These are phyloP conservation scores for Corchorus olitorius DNA, from an alignment of 345 rosid genomes.

Conservation along the genomic window DNA sequence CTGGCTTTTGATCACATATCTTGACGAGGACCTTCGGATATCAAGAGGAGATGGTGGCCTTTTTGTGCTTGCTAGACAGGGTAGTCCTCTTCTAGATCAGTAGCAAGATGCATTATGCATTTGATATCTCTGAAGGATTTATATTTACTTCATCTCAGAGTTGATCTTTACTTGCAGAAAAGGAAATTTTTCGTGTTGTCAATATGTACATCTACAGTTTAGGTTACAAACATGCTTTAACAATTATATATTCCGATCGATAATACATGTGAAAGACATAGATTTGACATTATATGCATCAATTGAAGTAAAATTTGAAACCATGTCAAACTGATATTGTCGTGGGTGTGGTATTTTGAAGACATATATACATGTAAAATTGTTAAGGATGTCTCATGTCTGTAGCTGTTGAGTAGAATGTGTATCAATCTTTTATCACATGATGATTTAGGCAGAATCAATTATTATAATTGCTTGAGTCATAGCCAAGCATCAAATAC, in stretches of 20 bases:
- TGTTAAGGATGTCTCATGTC: not conserved
- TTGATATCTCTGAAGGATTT: not conserved
- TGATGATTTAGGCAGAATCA: not conserved
- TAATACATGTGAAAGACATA: not conserved
- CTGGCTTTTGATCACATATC: conserved; percentile 90
- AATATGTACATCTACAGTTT: not conserved
- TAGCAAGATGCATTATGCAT: conserved; percentile 27
- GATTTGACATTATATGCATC: not conserved
- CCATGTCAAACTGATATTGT: not conserved
- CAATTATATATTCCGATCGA: not conserved
- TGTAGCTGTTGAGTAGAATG: not conserved
- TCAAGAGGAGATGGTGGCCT: conserved; percentile 98
- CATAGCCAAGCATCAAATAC: not conserved
- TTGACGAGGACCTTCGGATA: conserved; percentile 82
- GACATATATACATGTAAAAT: no score
- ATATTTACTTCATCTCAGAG: not conserved
- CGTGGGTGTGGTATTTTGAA: no score
- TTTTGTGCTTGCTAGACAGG: conserved; percentile 85
- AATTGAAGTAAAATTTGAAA: not conserved
- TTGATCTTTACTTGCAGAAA: not conserved
- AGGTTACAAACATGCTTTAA: not conserved
- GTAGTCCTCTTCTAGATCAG: conserved; percentile 78
- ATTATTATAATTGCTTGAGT: not conserved
- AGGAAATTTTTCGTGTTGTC: conserved; percentile 5
- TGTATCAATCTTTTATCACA: not conserved